phyloP scores from a whole-genome alignment of 352 stramenopile species.

The Globisporangium cederbergense region DNA sequence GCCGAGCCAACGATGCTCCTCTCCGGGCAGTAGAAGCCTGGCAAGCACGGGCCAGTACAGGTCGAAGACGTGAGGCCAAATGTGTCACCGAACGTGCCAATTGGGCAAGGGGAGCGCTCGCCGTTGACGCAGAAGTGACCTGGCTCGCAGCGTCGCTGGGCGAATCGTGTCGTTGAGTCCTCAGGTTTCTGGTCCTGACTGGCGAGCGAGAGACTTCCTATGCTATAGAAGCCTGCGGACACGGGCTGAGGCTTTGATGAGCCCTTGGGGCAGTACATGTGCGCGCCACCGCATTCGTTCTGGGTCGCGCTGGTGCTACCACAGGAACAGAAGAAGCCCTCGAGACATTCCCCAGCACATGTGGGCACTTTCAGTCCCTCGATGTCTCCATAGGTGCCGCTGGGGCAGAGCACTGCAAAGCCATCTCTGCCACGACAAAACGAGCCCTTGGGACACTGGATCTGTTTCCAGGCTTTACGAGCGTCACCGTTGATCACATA shows the following conservation, averaged over 20 bases:
- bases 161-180: conserved; percentile 43
- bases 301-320: conserved; percentile 42
- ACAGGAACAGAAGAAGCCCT: conserved; percentile 56
- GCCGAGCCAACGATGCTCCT: conserved; percentile 19
- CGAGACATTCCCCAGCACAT: conserved; percentile 48
- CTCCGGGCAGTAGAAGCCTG: conserved; percentile 40
- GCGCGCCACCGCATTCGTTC: conserved; percentile 42
- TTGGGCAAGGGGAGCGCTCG: conserved; percentile 58
- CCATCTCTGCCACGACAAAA: conserved; percentile 45
- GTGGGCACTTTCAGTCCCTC: conserved; percentile 29
- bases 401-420: conserved; percentile 37
- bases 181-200: conserved; percentile 21
- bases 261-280: conserved; percentile 56
- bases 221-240: conserved; percentile 45
- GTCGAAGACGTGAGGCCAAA: conserved; percentile 21
- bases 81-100: conserved; percentile 50
- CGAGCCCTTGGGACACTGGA: conserved; percentile 34
- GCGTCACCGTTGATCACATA: conserved; percentile 40
- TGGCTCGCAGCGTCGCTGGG: conserved; percentile 40
- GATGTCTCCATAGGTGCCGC: conserved; percentile 58
- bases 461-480: conserved; percentile 4
- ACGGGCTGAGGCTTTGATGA: conserved; percentile 42
- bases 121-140: conserved; percentile 72
- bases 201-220: conserved; percentile 18
- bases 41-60: conserved; percentile 39